Conservation (phyloP, 2,329 filamentous ascomycete genomes). For the Trichophyton benhamiae region DNA sequence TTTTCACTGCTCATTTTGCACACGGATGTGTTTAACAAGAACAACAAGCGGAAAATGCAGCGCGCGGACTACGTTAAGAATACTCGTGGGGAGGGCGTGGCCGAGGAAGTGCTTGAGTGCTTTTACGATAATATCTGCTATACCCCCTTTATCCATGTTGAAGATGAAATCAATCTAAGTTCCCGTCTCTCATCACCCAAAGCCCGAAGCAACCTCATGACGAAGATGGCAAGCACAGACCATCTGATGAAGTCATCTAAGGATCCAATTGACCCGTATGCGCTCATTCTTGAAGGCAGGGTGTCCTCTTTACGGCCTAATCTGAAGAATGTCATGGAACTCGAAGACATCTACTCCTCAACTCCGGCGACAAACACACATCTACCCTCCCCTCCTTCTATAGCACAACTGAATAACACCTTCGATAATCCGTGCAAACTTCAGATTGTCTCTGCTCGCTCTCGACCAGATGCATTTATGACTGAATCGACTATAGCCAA, state of each 20-base stretch:
- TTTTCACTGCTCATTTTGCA: slow-evolving; percentile 94
- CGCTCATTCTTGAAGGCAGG: slow-evolving; percentile 80
- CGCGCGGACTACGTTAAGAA: slow-evolving; percentile 93
- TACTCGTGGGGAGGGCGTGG: slow-evolving; percentile 80
- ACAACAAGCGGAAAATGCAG: slow-evolving; percentile 99
- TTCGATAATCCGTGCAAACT: slow-evolving; percentile 86
- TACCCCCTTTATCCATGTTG: slow-evolving; percentile 94
- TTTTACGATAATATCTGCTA: slow-evolving; percentile 99
- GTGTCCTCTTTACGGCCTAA: slow-evolving; percentile 71
- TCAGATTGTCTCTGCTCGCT: slow-evolving; percentile 89
- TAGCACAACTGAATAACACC: slow-evolving; percentile 69
- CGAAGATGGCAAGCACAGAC: slow-evolving; percentile 54
- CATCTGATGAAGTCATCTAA: slow-evolving; percentile 53
- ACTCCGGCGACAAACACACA: slow-evolving; percentile 56
- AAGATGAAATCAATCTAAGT: slow-evolving; percentile 66
- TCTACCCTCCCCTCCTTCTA: slow-evolving; percentile 44
- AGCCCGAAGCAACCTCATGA: slow-evolving; percentile 52
- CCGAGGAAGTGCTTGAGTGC: slow-evolving; percentile 82
- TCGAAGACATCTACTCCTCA: slow-evolving; percentile 88
- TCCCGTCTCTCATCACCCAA: slow-evolving; percentile 61
- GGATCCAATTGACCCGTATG: slow-evolving; percentile 91
- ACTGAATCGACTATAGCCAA: slow-evolving; percentile 73
- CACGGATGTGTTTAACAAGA: slow-evolving; percentile 99
- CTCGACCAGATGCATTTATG: slow-evolving; percentile 90
- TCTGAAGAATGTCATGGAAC: slow-evolving; percentile 78